A percentile compares a stretch with the other conserved stretches of the same genome.
phyloP scores from a whole-genome alignment of 2,329 filamentous ascomycete species.

The Fusarium sp. region DNA sequence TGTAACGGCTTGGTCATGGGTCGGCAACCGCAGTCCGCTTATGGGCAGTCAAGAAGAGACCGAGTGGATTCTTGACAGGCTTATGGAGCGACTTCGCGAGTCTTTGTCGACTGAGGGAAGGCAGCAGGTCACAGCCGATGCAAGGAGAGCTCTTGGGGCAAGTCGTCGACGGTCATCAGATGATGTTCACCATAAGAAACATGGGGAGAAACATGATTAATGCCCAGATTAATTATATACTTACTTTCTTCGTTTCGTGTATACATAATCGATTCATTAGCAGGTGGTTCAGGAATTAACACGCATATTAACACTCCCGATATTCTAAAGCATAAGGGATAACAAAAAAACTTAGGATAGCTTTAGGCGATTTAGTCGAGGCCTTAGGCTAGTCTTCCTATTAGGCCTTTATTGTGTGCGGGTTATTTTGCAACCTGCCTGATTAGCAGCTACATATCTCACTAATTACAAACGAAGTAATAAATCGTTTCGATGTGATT shows the following conservation, averaged over 20 bases:
- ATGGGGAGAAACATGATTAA: conserved; percentile 4
- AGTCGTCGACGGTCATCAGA: conserved; percentile 11
- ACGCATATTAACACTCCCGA: too few species aligned
- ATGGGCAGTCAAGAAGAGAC: conserved; percentile 76
- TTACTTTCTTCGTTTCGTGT: background rate
- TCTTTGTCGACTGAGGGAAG: conserved; percentile 45
- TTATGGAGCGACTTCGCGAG: conserved; percentile 66
- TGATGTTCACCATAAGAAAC: background rate
- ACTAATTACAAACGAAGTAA: background rate
- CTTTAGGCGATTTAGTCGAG: too few species aligned
- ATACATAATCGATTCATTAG: background rate
- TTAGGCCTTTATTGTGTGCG: too few species aligned
- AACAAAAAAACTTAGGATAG: too few species aligned
- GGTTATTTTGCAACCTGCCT: too few species aligned
- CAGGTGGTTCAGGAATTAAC: too few species aligned
- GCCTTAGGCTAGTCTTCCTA: too few species aligned
- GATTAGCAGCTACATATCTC: background rate
- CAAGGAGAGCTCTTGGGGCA: conserved; percentile 17
- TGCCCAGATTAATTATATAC: background rate
- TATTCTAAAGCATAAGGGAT: too few species aligned
- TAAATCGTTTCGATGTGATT: background rate
- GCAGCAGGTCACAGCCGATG: conserved; percentile 21
- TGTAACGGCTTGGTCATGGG: conserved; percentile 74
- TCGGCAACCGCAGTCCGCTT: conserved; percentile 75
- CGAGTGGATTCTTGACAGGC: conserved; percentile 77